phyloP scores from a whole-genome alignment of 176 grass and related monocot genomes.

The Leersia perrieri region DNA sequence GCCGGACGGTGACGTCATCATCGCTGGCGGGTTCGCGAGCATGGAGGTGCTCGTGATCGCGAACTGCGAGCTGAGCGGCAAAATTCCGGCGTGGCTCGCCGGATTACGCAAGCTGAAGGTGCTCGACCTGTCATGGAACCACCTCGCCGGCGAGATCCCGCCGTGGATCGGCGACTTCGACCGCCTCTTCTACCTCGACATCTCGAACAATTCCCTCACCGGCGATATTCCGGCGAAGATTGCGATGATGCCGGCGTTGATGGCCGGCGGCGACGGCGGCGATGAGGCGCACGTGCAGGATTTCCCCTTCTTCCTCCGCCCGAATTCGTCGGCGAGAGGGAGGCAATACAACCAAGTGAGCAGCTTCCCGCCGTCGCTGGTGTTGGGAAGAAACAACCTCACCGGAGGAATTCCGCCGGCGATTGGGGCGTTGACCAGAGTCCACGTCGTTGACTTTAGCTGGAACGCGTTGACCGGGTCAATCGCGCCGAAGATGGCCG shows the following conservation, averaged over 20 bases:
- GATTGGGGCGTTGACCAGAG: constrained; percentile 39
- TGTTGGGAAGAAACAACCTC: constrained; percentile 53
- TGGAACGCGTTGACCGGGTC: constrained; percentile 51
- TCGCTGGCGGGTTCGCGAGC: constrained; percentile 42
- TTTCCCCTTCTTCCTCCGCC: constrained; percentile 52
- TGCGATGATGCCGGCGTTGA: constrained; percentile 19
- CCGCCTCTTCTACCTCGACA: constrained; percentile 65
- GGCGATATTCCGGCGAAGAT: constrained; percentile 54
- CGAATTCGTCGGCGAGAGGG: constrained; percentile 33
- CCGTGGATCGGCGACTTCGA: constrained; percentile 48
- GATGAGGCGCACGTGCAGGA: constrained; percentile 16
- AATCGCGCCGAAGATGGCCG: constrained; percentile 48
- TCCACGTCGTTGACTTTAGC: constrained; percentile 67
- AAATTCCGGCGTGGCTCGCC: constrained; percentile 42
- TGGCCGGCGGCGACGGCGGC: background rate
- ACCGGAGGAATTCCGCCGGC: constrained; percentile 38
- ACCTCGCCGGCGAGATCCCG: constrained; percentile 48
- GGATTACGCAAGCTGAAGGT: constrained; percentile 54
- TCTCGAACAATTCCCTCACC: constrained; percentile 59
- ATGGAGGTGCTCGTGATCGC: constrained; percentile 58
- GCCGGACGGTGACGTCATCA: too few relatives aligned
- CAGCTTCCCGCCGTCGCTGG: constrained; percentile 63
- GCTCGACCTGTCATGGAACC: constrained; percentile 74
- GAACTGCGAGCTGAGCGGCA: constrained; percentile 45
- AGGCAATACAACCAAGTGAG: constrained; percentile 50